Percentiles rank a stretch among this genome's conserved stretches.
Evolutionary conservation across 179 eudicot species (phyloP).

Genomic region (Silene noctiflora): DNA sequence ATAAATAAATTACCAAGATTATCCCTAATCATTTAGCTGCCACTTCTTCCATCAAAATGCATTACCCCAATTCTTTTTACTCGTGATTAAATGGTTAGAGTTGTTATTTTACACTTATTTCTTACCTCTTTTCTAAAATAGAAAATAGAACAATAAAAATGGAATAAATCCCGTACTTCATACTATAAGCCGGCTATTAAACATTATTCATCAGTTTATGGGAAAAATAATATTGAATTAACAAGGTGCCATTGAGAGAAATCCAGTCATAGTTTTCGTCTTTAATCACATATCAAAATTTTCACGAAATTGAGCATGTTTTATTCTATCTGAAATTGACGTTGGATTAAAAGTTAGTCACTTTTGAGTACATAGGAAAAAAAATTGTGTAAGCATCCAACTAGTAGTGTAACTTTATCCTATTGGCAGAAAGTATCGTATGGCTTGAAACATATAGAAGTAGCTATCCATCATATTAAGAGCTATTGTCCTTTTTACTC

Average conservation of each 20-base stretch:
- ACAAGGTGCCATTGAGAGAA: neutral
- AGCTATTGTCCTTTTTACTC: conserved; percentile 32
- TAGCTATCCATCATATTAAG: conserved; percentile 20
- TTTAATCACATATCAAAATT: neutral
- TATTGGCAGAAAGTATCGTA: conserved; percentile 3
- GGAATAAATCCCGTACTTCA: no score
- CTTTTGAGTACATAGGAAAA: neutral
- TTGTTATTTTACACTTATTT: no score
- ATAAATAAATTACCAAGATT: no score
- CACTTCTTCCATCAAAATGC: no score
- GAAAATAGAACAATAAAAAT: no score
- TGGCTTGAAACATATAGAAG: conserved; percentile 23
- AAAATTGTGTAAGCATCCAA: neutral
- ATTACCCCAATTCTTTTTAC: no score
- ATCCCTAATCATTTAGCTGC: no score
- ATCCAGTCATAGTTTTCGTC: neutral
- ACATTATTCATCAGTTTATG: no score
- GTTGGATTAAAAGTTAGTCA: neutral
- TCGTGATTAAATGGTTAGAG: no score
- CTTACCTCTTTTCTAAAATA: no score
- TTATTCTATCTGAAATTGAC: neutral
- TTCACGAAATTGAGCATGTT: neutral
- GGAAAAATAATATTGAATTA: no score
- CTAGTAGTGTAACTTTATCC: conserved; percentile 1
- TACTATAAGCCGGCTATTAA: no score